Percentiles rank a stretch among this genome's conserved stretches.
phyloP scores from a whole-genome alignment of 306 rosid genomes.

The Gynostemma pentaphyllum region DNA sequence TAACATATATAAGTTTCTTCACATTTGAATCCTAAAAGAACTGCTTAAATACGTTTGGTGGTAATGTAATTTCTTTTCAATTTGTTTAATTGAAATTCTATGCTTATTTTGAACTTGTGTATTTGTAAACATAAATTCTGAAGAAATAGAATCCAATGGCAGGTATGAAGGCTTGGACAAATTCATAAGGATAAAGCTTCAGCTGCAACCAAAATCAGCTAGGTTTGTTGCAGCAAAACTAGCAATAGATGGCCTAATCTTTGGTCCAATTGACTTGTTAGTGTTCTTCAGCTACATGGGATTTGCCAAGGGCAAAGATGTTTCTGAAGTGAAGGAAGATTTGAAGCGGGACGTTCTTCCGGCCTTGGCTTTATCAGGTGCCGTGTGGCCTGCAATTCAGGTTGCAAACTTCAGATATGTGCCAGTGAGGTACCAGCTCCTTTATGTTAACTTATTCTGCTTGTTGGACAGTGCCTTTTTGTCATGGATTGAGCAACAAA shows the following conservation, averaged over 20 bases:
- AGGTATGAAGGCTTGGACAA: constrained; percentile 89
- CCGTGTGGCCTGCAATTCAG: constrained; percentile 77
- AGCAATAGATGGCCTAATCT: constrained; percentile 54
- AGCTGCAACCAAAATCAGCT: constrained; percentile 50
- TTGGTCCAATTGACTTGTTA: constrained; percentile 66
- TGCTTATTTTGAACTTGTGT: not conserved
- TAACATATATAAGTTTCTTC: not conserved
- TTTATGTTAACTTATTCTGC: constrained; percentile 80
- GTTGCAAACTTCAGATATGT: constrained; percentile 70
- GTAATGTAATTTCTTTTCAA: not conserved
- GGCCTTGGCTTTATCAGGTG: constrained; percentile 65
- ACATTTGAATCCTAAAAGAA: not conserved
- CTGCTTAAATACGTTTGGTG: not conserved
- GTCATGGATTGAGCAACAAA: constrained; percentile 94
- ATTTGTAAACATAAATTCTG: not conserved
- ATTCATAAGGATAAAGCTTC: constrained; percentile 39
- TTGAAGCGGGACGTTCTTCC: constrained; percentile 83
- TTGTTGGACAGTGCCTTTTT: constrained; percentile 81
- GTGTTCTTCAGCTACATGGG: constrained; percentile 85
- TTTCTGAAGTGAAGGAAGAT: constrained; percentile 61
- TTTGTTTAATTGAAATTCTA: not conserved
- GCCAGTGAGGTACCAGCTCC: constrained; percentile 89
- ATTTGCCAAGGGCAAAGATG: constrained; percentile 55
- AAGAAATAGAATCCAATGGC: constrained; percentile 8
- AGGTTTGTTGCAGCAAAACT: constrained; percentile 75